Evolutionary conservation across 2,329 filamentous ascomycete species (phyloP).

Genomic region (Leptographium wingfieldii): DNA sequence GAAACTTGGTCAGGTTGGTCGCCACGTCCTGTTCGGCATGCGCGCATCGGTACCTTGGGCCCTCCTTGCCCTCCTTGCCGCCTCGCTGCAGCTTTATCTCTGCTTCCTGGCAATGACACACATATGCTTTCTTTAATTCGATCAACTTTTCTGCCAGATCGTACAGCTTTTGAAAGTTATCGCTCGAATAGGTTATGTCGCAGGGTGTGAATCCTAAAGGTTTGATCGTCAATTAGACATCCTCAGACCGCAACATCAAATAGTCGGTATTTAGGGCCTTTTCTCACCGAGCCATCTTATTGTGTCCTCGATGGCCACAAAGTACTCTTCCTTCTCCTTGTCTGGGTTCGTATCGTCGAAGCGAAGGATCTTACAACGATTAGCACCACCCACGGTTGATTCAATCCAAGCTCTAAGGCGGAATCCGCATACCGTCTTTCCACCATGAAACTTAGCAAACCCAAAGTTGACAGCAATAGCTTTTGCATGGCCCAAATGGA

Average conservation of each 20-base stretch:
- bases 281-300: constrained; percentile 58
- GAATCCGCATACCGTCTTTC: constrained; percentile 28
- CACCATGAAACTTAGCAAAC: constrained; percentile 74
- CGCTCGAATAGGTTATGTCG: constrained; percentile 74
- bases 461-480: constrained; percentile 95
- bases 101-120: constrained; percentile 74
- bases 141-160: constrained; percentile 81
- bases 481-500: constrained; percentile 90
- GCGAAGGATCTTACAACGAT: constrained; percentile 8
- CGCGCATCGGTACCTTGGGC: constrained; percentile 63
- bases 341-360: constrained; percentile 88
- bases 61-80: constrained; percentile 53
- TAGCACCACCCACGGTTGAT: neutral
- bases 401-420: neutral
- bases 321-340: constrained; percentile 82
- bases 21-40: constrained; percentile 66
- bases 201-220: constrained; percentile 54
- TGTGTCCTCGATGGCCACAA: constrained; percentile 78
- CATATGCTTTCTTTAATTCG: constrained; percentile 56
- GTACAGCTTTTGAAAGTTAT: constrained; percentile 82
- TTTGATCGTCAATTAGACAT: neutral
- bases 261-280: neutral
- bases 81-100: constrained; percentile 83
- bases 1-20: constrained; percentile 65
- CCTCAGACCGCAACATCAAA: neutral